Percentiles rank a stretch among this genome's conserved stretches.
Conservation (phyloP, 805 yeast genomes). For the Barnettozyma sucrosica region DNA sequence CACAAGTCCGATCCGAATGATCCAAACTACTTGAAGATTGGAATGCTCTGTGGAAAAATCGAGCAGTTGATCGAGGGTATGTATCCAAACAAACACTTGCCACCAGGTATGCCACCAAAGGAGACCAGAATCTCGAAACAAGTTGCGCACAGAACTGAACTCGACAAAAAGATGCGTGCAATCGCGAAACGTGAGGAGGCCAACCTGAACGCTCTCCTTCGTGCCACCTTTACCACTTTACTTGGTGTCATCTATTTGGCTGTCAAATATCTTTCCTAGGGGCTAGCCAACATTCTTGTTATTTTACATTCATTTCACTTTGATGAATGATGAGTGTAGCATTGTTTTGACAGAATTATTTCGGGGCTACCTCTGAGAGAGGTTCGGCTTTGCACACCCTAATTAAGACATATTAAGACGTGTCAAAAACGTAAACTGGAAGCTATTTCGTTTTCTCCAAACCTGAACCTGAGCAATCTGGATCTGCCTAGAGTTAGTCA, state of each 20-base stretch:
- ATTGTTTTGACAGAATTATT: too few species aligned
- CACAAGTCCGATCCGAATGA: constrained; percentile 73
- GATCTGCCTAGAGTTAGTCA: too few species aligned
- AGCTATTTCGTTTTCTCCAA: too few species aligned
- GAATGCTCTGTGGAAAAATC: constrained; percentile 79
- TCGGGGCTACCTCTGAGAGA: too few species aligned
- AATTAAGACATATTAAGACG: too few species aligned
- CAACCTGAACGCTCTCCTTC: constrained; percentile 15
- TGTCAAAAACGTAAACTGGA: too few species aligned
- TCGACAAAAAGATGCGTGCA: constrained; percentile 32
- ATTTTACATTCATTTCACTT: too few species aligned
- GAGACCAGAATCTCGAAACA: constrained; percentile 32
- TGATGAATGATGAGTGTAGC: too few species aligned
- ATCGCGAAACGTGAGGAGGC: constrained; percentile 22
- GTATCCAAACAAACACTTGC: constrained; percentile 55
- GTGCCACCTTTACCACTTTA: constrained; percentile 2
- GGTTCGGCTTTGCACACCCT: too few species aligned
- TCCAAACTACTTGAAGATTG: constrained; percentile 80
- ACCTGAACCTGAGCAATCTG: too few species aligned
- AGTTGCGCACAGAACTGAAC: constrained; percentile 37
- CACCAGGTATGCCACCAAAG: constrained; percentile 43
- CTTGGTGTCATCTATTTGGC: constrained; percentile 3
- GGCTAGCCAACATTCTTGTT: background rate
- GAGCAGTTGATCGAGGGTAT: constrained; percentile 81
- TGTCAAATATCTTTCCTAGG: background rate